These are phyloP conservation scores for Paramecium sonneborni DNA, from an alignment of 73 alveolate genomes.

Conservation along the genomic window DNA sequence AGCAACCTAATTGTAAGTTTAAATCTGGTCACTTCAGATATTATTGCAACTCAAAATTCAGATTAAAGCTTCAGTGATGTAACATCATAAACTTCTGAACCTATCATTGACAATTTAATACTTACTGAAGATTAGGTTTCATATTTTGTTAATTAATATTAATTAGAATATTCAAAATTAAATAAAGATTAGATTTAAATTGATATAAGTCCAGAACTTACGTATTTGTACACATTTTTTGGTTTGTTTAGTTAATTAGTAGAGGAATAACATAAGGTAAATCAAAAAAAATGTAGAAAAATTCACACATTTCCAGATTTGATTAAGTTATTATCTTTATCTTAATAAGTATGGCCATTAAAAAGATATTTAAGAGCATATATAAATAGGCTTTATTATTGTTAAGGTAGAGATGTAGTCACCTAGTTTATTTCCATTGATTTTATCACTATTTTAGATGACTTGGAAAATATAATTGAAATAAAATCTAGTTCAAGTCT, in stretches of 20 bases:
- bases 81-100: background rate
- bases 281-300: background rate
- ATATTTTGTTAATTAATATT: background rate
- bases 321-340: background rate
- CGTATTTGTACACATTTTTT: constrained; percentile 24
- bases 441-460: background rate
- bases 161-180: background rate
- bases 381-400: constrained; percentile 19
- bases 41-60: background rate
- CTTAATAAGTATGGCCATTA: constrained; percentile 9
- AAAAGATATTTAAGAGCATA: constrained; percentile 20
- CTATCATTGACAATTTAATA: background rate
- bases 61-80: background rate
- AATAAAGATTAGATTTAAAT: background rate
- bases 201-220: background rate
- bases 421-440: background rate
- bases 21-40: background rate
- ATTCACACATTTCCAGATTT: background rate
- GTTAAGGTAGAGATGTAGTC: background rate
- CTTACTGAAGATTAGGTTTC: background rate
- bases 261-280: background rate
- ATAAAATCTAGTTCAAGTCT: background rate
- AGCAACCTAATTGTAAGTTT: background rate
- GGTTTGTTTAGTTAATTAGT: background rate
- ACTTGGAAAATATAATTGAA: background rate